Evolutionary conservation across 169 alveolate genomes (phyloP).

Genomic region (Neospora caninum): DNA sequence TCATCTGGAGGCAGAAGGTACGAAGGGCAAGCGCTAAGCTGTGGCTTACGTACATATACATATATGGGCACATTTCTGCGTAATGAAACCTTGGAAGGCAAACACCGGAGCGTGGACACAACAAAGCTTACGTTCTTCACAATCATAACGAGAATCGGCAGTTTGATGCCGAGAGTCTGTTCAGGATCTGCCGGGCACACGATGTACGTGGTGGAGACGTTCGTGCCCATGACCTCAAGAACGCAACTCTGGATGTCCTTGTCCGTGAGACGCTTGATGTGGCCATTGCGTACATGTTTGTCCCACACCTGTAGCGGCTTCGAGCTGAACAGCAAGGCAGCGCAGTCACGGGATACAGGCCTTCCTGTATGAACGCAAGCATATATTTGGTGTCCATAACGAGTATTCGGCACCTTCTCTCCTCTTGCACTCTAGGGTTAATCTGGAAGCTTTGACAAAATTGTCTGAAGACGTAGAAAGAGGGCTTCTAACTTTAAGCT

Average conservation of each 20-base stretch:
- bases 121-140: slow-evolving; percentile 87
- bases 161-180: slow-evolving; percentile 92
- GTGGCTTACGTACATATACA: not conserved
- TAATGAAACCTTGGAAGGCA: not conserved
- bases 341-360: too few species aligned
- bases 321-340: slow-evolving; percentile 39
- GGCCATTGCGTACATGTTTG: slow-evolving; percentile 93
- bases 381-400: not conserved
- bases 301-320: slow-evolving; percentile 95
- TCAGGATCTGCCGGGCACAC: slow-evolving; percentile 92
- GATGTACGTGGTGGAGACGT: slow-evolving; percentile 91
- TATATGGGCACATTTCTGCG: not conserved
- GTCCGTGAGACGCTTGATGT: slow-evolving; percentile 95
- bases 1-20: slow-evolving; percentile 76
- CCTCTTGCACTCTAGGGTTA: not conserved
- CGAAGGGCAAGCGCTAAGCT: not conserved
- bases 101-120: not conserved
- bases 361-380: not conserved
- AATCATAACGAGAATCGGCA: slow-evolving; percentile 95
- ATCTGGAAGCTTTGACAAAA: not conserved
- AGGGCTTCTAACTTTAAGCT: not conserved
- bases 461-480: not conserved
- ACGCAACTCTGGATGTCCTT: slow-evolving; percentile 89
- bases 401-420: not conserved
- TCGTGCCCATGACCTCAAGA: slow-evolving; percentile 82